Evolutionary conservation across 345 rosid genomes (phyloP).

Genomic region (Lepidium africanum): DNA sequence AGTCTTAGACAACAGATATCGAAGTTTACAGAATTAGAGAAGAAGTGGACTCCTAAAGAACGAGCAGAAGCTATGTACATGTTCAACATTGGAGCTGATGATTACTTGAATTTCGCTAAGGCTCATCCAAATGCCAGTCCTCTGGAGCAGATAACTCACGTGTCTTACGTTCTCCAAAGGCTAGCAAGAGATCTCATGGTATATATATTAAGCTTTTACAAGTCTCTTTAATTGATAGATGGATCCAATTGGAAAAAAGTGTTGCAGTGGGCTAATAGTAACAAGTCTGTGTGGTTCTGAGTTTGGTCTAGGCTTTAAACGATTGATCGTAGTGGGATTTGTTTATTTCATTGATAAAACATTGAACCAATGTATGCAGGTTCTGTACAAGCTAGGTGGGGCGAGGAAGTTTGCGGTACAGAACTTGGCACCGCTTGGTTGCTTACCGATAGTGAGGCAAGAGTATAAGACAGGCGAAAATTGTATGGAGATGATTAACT

Average conservation of each 20-base stretch:
- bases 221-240: background rate
- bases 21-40: background rate
- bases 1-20: constrained; percentile 15
- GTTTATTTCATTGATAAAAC: background rate
- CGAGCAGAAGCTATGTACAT: constrained; percentile 21
- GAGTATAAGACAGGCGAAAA: constrained; percentile 13
- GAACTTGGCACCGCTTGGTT: constrained; percentile 25
- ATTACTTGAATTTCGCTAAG: constrained; percentile 27
- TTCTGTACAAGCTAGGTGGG: constrained; percentile 20
- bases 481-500: constrained; percentile 17
- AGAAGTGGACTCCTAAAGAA: constrained; percentile 18
- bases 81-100: constrained; percentile 26
- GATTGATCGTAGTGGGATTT: background rate
- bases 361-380: constrained; percentile 7
- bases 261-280: background rate
- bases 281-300: background rate
- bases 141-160: constrained; percentile 1
- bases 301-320: background rate
- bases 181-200: constrained; percentile 13
- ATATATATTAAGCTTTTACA: background rate
- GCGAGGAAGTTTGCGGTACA: constrained; percentile 31
- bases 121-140: constrained; percentile 17
- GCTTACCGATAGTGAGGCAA: constrained; percentile 24
- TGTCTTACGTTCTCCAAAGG: constrained; percentile 1
- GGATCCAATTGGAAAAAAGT: background rate